Base-by-base conservation (phyloP, 345 rosid genomes). In the Raphanus sativus region DNA sequence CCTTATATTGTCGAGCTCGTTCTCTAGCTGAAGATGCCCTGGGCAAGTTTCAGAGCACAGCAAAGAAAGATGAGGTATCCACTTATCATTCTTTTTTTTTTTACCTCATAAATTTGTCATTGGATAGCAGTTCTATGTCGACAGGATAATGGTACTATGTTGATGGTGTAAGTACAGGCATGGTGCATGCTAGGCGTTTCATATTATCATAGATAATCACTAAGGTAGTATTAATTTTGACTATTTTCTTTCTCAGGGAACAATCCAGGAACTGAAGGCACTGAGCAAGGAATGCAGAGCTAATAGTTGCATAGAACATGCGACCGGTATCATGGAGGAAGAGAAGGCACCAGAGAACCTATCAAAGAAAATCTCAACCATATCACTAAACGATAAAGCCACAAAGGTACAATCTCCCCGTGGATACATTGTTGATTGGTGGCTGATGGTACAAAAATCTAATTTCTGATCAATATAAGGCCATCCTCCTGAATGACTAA, bases 231-330 rank as follows among this genome's bases (percentile, higher is more conserved):
- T 15, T 1, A 59, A 9, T 11, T n/a, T 56, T 45, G 54, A 30
- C 54, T 3, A 40, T 28, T 42, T 48, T 48, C 16, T 52, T 8
- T 48, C 28, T 61, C 90, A 89, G 98, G 75, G 60, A 40, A 78
- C 83, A 81, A 79, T 81, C 67, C 73, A 85, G 70, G 94, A 87
- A 85, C 81, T 96, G 86, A 88, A 84, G 84, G 71, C 83, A 5
- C 73, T 96, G 70, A 75, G 64, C 77, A 83, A 82, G 7, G 97
- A 89, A 78, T 85, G 97, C 85, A 86, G 98, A 88, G 86, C 94
- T 72, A 90, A 83, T 67, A 82, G 90, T 86, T 96, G 98, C 84
- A 87, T 91, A 67, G 99, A 96, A 84, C 99, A 96, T 84, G 99
- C 99, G 10, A 75, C 80, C 0, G 96, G 96, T 63, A 85, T 93